Percentiles rank a stretch among this genome's conserved stretches.
Evolutionary conservation across 2,329 filamentous ascomycete genomes (phyloP).

Genomic region (Graphilbum sp.): DNA sequence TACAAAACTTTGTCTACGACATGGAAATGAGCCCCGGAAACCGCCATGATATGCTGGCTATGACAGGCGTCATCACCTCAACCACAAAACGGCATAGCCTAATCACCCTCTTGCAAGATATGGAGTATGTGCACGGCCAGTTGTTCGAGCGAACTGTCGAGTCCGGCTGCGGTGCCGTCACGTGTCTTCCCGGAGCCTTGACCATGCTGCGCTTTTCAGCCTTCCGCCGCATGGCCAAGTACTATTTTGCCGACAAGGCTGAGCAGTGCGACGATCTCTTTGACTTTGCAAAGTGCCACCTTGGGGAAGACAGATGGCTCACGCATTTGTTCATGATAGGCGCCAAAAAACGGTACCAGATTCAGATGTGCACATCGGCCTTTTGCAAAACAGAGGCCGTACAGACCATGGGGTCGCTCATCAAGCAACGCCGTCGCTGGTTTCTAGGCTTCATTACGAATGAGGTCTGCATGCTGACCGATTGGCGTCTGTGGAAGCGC

Average conservation of each 20-base stretch:
- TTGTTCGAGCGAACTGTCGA: conserved; percentile 92
- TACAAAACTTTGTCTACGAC: conserved; percentile 97
- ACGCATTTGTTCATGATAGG: conserved; percentile 99
- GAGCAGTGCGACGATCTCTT: conserved; percentile 93
- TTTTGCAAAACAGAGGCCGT: conserved; percentile 98
- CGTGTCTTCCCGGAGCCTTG: conserved; percentile 84
- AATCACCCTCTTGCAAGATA: conserved; percentile 86
- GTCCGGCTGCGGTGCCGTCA: conserved; percentile 84
- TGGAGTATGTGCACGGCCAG: conserved; percentile 96
- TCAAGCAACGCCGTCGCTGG: conserved; percentile 93
- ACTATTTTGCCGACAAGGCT: conserved; percentile 95
- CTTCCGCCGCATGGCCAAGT: conserved; percentile 91
- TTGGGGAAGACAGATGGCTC: conserved; percentile 92
- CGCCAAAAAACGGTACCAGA: conserved; percentile 82
- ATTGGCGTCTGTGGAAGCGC: conserved; percentile 76
- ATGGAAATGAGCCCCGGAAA: conserved; percentile 96
- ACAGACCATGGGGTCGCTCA: conserved; percentile 65
- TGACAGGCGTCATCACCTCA: conserved; percentile 94
- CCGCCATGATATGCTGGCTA: conserved; percentile 82
- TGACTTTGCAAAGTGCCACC: conserved; percentile 87
- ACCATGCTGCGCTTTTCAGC: conserved; percentile 94
- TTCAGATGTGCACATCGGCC: conserved; percentile 92
- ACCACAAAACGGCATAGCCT: conserved; percentile 78
- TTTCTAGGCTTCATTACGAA: conserved; percentile 97
- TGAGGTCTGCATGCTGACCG: conserved; percentile 95